Percentiles rank a stretch among this genome's conserved stretches.
Evolutionary conservation across 1,139 yeast genomes (phyloP).

Genomic region (Saccharomyces pastorianus): DNA sequence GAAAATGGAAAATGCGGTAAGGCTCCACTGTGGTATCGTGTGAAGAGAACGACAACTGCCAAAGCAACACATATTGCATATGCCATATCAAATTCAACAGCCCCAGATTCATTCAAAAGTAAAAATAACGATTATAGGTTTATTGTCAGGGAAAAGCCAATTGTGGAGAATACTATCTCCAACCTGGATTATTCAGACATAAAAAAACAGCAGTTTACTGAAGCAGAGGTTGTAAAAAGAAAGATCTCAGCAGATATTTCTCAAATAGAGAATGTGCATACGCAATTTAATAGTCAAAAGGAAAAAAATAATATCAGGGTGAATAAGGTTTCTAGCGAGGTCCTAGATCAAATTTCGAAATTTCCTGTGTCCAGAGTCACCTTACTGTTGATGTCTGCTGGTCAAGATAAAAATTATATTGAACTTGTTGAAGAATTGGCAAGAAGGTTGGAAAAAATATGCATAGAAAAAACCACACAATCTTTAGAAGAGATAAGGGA

Average conservation of each 20-base stretch:
- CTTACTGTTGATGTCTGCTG: background rate
- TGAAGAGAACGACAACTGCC: background rate
- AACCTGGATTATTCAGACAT: background rate
- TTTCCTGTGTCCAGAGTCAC: background rate
- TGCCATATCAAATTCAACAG: background rate
- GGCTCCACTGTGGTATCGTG: background rate
- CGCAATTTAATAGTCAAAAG: background rate
- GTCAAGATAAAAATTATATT: background rate
- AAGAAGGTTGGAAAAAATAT: background rate
- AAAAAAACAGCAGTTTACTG: background rate
- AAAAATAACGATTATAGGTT: background rate
- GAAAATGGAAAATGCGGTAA: background rate
- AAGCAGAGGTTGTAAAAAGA: background rate
- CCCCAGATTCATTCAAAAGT: background rate
- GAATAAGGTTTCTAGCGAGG: background rate
- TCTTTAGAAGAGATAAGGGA: background rate
- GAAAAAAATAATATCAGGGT: background rate
- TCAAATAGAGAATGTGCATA: background rate
- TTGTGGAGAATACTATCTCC: background rate
- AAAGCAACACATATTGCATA: background rate
- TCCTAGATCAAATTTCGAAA: background rate
- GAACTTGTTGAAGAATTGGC: background rate
- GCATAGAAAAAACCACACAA: background rate
- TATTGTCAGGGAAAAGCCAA: background rate
- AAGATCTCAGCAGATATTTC: background rate